phyloP scores from a whole-genome alignment of 768 basidiomycete species.

The Pulveroboletus ravenelii region DNA sequence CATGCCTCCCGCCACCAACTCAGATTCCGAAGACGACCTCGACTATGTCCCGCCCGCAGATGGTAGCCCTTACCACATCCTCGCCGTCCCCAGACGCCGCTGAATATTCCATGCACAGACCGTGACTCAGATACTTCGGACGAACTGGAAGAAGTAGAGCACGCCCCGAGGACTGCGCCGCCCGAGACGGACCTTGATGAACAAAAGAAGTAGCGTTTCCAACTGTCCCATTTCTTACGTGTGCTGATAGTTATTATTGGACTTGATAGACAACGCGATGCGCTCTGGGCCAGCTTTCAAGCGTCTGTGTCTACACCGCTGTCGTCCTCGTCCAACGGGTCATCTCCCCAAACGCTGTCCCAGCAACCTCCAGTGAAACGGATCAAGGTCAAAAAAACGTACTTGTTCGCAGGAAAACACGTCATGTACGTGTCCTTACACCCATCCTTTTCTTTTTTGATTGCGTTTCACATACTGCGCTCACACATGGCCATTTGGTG shows the following conservation, averaged over 20 bases:
- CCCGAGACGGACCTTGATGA: constrained; percentile 35
- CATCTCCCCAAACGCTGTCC: constrained; percentile 4
- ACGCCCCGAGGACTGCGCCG: constrained; percentile 9
- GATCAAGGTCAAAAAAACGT: constrained; percentile 66
- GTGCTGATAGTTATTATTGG: neutral
- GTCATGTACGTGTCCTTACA: constrained; percentile 49
- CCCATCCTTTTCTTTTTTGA: neutral
- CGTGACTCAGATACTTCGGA: constrained; percentile 38
- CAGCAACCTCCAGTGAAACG: constrained; percentile 30
- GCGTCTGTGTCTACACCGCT: constrained; percentile 44
- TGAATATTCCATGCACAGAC: neutral
- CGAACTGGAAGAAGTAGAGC: constrained; percentile 35
- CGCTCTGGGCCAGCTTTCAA: constrained; percentile 67
- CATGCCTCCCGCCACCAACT: constrained; percentile 24
- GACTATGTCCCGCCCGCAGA: constrained; percentile 60
- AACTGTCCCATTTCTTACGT: neutral
- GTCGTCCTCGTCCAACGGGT: neutral
- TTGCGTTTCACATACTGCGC: neutral
- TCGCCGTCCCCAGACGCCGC: neutral
- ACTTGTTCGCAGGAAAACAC: constrained; percentile 74
- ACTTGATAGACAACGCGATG: constrained; percentile 48
- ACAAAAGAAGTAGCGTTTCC: constrained; percentile 40
- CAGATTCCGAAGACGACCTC: constrained; percentile 57
- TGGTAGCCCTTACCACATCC: constrained; percentile 17
- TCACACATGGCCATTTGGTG: neutral